Percentiles rank a stretch among this genome's conserved stretches.
Conservation (phyloP, 1,139 yeast genomes). For the Eremothecium gossypii region DNA sequence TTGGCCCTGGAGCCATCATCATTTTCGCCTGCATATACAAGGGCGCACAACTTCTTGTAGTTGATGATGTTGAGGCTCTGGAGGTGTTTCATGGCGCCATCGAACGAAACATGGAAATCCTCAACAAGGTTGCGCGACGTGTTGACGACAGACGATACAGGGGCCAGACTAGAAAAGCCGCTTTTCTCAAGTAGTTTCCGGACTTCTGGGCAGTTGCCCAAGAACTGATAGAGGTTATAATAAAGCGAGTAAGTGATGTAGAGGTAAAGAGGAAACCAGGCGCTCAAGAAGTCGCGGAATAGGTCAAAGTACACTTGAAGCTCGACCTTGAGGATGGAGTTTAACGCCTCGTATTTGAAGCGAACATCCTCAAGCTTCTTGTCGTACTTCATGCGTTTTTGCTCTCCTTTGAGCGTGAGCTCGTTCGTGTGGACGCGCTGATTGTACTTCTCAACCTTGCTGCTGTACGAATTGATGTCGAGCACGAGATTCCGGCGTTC, state of each 20-base stretch:
- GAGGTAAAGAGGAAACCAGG: conserved; percentile 18
- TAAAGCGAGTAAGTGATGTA: conserved; percentile 16
- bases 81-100: conserved; percentile 2
- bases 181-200: conserved; percentile 5
- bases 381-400: conserved; percentile 10
- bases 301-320: conserved; percentile 10
- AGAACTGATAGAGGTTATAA: conserved; percentile 15
- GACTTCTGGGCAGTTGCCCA: conserved; percentile 15
- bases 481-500: conserved; percentile 12
- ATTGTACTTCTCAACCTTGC: conserved; percentile 7
- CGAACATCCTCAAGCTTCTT: conserved; percentile 10
- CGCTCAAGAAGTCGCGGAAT: conserved; percentile 9
- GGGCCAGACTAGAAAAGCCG: conserved; percentile 3
- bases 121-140: conserved; percentile 4
- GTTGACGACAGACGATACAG: conserved; percentile 3
- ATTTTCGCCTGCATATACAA: background rate
- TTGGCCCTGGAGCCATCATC: background rate
- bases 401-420: conserved; percentile 7
- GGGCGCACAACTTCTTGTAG: conserved; percentile 2
- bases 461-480: conserved; percentile 9
- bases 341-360: conserved; percentile 15
- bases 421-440: conserved; percentile 5
- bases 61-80: conserved; percentile 3
- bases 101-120: conserved; percentile 5
- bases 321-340: conserved; percentile 13